phyloP scores from a whole-genome alignment of 345 rosid species.

The Aegle marmelos region DNA sequence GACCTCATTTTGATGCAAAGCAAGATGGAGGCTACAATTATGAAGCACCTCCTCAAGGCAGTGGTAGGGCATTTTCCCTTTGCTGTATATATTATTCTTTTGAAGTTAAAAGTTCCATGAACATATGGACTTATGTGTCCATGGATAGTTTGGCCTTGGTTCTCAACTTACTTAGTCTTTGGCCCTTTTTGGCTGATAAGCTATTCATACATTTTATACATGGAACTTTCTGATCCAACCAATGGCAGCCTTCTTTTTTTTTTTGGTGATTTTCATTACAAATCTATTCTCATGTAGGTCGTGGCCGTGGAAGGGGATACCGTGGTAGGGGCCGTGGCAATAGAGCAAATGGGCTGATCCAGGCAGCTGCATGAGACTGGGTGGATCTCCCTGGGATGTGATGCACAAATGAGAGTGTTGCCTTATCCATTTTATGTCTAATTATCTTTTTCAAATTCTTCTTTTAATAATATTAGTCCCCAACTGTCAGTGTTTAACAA shows the following conservation, averaged over 20 bases:
- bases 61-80: conserved; percentile 19
- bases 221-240: background rate
- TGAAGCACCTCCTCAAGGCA: conserved; percentile 49
- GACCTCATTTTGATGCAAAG: conserved; percentile 55
- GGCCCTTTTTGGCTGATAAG: background rate
- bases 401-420: conserved; percentile 6
- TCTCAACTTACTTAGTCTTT: background rate
- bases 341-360: conserved; percentile 53
- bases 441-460: conserved; percentile 5
- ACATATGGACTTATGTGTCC: background rate
- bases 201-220: background rate
- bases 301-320: conserved; percentile 61
- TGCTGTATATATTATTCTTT: background rate
- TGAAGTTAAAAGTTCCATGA: background rate
- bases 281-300: conserved; percentile 33
- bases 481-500: conserved; percentile 11
- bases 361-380: conserved; percentile 48
- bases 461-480: background rate
- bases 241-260: too few species aligned
- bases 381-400: background rate
- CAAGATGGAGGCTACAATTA: conserved; percentile 71
- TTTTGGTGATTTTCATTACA: too few species aligned
- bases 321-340: conserved; percentile 78
- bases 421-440: conserved; percentile 13
- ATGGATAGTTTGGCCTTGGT: background rate